A percentile compares a stretch with the other conserved stretches of the same genome.
phyloP scores from a whole-genome alignment of 352 stramenopile species.

The Phytophthora ramorum region DNA sequence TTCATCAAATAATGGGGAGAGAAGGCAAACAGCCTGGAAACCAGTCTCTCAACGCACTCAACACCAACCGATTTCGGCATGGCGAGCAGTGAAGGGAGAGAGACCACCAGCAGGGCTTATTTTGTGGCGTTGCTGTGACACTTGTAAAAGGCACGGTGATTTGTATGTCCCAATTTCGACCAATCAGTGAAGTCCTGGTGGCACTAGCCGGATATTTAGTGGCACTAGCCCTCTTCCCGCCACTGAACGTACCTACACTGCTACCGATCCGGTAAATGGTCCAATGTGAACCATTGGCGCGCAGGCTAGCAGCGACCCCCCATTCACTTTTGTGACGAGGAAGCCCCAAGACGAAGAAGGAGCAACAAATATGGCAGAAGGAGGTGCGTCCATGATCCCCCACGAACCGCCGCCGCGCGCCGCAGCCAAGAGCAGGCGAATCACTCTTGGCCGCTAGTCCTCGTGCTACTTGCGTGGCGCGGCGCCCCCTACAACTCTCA shows the following conservation, averaged over 20 bases:
- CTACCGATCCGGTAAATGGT: not conserved
- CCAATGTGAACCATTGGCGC: slow-evolving; percentile 20
- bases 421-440: not conserved
- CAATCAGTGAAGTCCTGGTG: slow-evolving; percentile 13
- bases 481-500: not conserved
- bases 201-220: not conserved
- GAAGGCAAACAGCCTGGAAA: not conserved
- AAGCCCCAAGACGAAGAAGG: slow-evolving; percentile 41
- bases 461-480: slow-evolving; percentile 3
- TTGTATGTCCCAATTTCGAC: slow-evolving; percentile 4
- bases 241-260: not conserved
- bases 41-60: not conserved
- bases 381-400: slow-evolving; percentile 35
- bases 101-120: not conserved
- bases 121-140: slow-evolving; percentile 9
- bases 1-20: slow-evolving; percentile 3
- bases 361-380: slow-evolving; percentile 50
- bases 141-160: not conserved
- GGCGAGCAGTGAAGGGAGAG: not conserved
- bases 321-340: slow-evolving; percentile 46
- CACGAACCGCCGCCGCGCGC: not conserved
- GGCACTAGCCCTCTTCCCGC: not conserved
- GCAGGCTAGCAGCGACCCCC: slow-evolving; percentile 23
- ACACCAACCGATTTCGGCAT: not conserved
- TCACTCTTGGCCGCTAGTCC: not conserved